These are phyloP conservation scores for Trichoderma atrobrunneum DNA, from an alignment of 2,329 filamentous ascomycete genomes.

Conservation along the genomic window DNA sequence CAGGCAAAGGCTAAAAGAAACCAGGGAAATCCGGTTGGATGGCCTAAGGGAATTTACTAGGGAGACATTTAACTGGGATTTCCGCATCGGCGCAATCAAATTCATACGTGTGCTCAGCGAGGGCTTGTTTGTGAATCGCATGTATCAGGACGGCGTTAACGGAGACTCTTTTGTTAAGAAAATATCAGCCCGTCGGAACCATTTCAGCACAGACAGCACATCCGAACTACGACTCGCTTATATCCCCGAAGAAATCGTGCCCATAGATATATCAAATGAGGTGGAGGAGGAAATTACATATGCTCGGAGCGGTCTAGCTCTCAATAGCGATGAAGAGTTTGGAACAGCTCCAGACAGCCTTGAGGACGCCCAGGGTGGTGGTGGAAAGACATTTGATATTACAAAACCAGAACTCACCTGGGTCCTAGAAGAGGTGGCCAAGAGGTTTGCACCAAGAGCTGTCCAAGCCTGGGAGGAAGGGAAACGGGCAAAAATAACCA, in stretches of 20 bases:
- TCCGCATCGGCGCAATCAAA: slow-evolving; percentile 74
- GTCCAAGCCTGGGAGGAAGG: slow-evolving; percentile 32
- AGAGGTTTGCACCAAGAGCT: slow-evolving; percentile 25
- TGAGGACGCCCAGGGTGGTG: slow-evolving; percentile 23
- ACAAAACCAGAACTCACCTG: slow-evolving; percentile 53
- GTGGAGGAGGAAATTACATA: slow-evolving; percentile 56
- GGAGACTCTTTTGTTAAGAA: slow-evolving; percentile 55
- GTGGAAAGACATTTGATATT: slow-evolving; percentile 58
- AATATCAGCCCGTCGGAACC: slow-evolving; percentile 65
- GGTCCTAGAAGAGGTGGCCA: slow-evolving; percentile 38
- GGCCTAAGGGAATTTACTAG: slow-evolving; percentile 71
- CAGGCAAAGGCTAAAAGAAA: slow-evolving; percentile 27
- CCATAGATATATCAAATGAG: slow-evolving; percentile 72
- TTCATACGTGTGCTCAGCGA: slow-evolving; percentile 79
- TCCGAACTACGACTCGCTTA: slow-evolving; percentile 78
- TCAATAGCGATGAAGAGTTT: slow-evolving; percentile 66
- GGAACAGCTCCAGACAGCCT: slow-evolving; percentile 38
- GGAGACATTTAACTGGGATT: slow-evolving; percentile 84
- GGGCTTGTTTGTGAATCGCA: slow-evolving; percentile 64
- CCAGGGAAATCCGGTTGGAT: slow-evolving; percentile 30
- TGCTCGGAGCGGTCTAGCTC: slow-evolving; percentile 53
- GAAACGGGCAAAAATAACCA: slow-evolving; percentile 27
- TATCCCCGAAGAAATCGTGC: slow-evolving; percentile 71
- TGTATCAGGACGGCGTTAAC: slow-evolving; percentile 31
- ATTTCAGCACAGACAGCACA: slow-evolving; percentile 71